These are phyloP conservation scores for Irpex rosettiformis DNA, from an alignment of 1,284 basidiomycete genomes.

Conservation along the genomic window DNA sequence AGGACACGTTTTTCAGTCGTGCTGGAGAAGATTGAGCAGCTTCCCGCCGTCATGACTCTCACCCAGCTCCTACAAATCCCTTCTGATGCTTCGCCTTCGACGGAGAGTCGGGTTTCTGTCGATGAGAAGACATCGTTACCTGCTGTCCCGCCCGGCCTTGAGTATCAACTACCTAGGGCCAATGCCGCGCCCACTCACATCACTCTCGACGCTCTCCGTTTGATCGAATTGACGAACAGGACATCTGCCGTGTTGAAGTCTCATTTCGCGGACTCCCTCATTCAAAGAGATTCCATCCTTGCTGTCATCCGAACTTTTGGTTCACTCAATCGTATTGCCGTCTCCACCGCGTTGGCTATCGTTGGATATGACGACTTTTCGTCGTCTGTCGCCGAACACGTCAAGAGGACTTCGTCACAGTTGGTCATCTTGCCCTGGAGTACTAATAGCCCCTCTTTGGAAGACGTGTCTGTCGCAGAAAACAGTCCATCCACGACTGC, in stretches of 20 bases:
- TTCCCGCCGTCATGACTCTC: conserved; percentile 67
- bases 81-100: conserved; percentile 8
- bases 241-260: conserved; percentile 85
- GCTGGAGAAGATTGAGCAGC: conserved; percentile 85
- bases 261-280: conserved; percentile 65
- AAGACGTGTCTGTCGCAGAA: conserved; percentile 31
- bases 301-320: conserved; percentile 84
- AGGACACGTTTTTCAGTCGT: conserved; percentile 73
- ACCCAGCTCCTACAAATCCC: conserved; percentile 53
- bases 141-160: conserved; percentile 2
- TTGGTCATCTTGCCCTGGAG: conserved; percentile 85
- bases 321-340: conserved; percentile 64
- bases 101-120: conserved; percentile 4
- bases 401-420: conserved; percentile 55
- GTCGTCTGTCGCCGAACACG: conserved; percentile 64
- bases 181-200: conserved; percentile 23
- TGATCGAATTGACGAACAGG: conserved; percentile 87
- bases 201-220: conserved; percentile 71
- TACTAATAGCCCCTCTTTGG: conserved; percentile 20
- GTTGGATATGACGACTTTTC: conserved; percentile 70
- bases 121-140: conserved; percentile 21
- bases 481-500: conserved; percentile 14
- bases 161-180: conserved; percentile 1
- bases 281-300: conserved; percentile 76
- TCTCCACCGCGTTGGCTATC: conserved; percentile 67